Conservation (phyloP, 805 yeast genomes). For the Kuraishia floccosa region DNA sequence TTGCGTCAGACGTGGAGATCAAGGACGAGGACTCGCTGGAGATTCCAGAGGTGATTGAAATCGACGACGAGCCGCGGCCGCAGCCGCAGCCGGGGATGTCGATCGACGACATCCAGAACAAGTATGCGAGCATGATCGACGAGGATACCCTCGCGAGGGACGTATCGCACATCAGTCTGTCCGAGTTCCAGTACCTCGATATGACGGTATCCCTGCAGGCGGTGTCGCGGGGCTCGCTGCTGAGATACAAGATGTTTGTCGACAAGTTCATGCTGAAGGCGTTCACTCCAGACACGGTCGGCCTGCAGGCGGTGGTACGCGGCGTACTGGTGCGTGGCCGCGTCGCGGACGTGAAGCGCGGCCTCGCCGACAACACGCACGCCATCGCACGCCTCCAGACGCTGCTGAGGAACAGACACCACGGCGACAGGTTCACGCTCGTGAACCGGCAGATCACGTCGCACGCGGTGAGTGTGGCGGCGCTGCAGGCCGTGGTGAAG, state of each 20-base stretch:
- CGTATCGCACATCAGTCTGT: constrained; percentile 6
- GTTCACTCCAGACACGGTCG: constrained; percentile 35
- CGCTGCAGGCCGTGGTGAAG: constrained; percentile 22
- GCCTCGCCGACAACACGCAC: constrained; percentile 9
- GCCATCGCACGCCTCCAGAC: constrained; percentile 29
- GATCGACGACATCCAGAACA: constrained; percentile 17
- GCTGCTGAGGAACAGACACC: constrained; percentile 16
- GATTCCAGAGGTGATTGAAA: background rate
- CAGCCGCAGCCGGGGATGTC: constrained; percentile 3
- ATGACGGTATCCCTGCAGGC: constrained; percentile 44
- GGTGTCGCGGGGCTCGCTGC: constrained; percentile 54
- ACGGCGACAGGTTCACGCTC: constrained; percentile 9
- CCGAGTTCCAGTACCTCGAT: constrained; percentile 6
- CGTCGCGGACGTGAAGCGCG: constrained; percentile 10
- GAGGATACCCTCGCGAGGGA: constrained; percentile 4
- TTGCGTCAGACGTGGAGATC: constrained; percentile 4
- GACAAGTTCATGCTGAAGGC: constrained; percentile 50
- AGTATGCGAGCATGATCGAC: constrained; percentile 11
- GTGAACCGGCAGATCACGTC: constrained; percentile 7
- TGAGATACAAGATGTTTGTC: constrained; percentile 54
- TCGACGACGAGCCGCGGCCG: background rate
- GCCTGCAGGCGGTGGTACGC: constrained; percentile 38
- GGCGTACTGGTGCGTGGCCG: constrained; percentile 26
- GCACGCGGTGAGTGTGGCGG: constrained; percentile 11
- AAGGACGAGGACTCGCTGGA: constrained; percentile 1